Evolutionary conservation across 768 basidiomycete genomes (phyloP).

Genomic region (Cystofilobasidium macerans): DNA sequence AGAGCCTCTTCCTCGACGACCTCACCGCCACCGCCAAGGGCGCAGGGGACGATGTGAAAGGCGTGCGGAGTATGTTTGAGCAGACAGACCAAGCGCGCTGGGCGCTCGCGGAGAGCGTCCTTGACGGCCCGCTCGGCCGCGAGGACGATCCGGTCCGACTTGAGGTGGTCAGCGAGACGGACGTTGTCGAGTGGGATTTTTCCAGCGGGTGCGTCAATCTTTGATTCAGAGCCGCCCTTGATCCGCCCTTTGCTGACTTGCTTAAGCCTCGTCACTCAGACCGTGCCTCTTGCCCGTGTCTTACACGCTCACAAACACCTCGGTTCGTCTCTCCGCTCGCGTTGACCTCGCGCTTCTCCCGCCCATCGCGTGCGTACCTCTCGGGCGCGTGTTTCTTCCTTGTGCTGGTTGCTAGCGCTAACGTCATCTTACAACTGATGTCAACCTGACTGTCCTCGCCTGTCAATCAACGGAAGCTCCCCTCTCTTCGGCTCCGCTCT

Average conservation of each 20-base stretch:
- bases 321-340: not conserved
- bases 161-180: constrained; percentile 34
- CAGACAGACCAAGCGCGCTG: constrained; percentile 68
- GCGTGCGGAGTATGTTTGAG: constrained; percentile 74
- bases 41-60: not conserved
- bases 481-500: not conserved
- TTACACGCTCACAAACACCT: constrained; percentile 12
- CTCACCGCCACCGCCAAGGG: constrained; percentile 49
- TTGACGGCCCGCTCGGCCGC: constrained; percentile 60
- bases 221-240: too few relatives aligned
- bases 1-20: constrained; percentile 54
- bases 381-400: not conserved
- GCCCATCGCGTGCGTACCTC: not conserved
- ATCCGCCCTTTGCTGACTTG: too few relatives aligned
- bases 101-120: constrained; percentile 57
- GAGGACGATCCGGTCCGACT: constrained; percentile 67
- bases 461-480: too few relatives aligned
- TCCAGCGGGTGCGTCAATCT: constrained; percentile 49
- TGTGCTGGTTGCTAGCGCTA: constrained; percentile 31
- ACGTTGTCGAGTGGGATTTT: constrained; percentile 51
- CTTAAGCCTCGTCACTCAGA: not conserved
- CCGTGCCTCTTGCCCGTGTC: not conserved
- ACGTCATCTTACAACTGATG: constrained; percentile 28
- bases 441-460: constrained; percentile 30
- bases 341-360: constrained; percentile 2